Evolutionary conservation across 2,329 filamentous ascomycete genomes (phyloP).

Genomic region (Corynespora cassiicola): DNA sequence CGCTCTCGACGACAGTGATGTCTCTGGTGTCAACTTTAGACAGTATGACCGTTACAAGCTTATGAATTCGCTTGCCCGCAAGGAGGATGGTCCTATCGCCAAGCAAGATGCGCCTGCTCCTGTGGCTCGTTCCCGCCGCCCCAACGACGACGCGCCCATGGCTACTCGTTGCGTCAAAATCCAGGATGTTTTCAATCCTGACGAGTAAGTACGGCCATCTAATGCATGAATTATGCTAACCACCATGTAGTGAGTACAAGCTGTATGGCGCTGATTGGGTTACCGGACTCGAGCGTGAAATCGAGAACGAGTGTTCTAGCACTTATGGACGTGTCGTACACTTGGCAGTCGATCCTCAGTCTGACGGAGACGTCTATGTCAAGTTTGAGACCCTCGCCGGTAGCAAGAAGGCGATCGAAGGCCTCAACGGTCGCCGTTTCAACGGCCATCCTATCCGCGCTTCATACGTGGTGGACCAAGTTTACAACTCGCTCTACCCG

Average conservation of each 20-base stretch:
- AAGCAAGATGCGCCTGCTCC: constrained; percentile 27
- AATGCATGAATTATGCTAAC: constrained; percentile 22
- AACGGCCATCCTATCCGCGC: constrained; percentile 92
- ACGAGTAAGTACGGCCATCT: constrained; percentile 71
- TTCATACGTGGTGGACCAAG: constrained; percentile 94
- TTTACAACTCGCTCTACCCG: constrained; percentile 88
- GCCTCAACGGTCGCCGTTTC: constrained; percentile 95
- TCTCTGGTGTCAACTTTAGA: constrained; percentile 98
- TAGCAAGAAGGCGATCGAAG: constrained; percentile 96
- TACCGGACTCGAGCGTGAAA: constrained; percentile 92
- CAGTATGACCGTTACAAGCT: constrained; percentile 98
- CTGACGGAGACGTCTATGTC: constrained; percentile 94
- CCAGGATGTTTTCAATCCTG: constrained; percentile 92
- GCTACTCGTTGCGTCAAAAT: constrained; percentile 93
- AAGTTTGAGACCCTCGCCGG: constrained; percentile 97
- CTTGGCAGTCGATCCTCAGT: constrained; percentile 92
- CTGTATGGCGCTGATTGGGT: constrained; percentile 65
- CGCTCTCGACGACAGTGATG: constrained; percentile 95
- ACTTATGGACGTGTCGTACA: constrained; percentile 98
- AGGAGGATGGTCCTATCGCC: constrained; percentile 74
- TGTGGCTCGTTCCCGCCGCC: constrained; percentile 75
- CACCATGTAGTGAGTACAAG: constrained; percentile 28
- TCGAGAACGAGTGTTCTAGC: constrained; percentile 87
- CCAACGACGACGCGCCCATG: constrained; percentile 78
- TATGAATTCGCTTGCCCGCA: constrained; percentile 96